A percentile compares a stretch with the other conserved stretches of the same genome.
Evolutionary conservation across 108 stramenopile species (phyloP).

Genomic region (Schizochytrium sp.): DNA sequence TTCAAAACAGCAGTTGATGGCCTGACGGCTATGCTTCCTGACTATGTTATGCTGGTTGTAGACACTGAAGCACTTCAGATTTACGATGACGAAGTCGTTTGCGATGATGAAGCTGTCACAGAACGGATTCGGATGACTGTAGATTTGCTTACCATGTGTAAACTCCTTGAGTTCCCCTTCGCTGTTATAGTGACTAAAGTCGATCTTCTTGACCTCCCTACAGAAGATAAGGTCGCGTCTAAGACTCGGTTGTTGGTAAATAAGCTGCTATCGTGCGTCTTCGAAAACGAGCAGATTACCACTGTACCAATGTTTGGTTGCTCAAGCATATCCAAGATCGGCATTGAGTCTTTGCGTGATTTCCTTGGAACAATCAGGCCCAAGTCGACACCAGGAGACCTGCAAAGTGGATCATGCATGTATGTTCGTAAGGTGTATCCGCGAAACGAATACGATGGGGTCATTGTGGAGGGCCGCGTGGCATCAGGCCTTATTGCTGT

Average conservation of each 20-base stretch:
- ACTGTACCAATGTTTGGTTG: not conserved
- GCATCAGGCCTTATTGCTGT: not conserved
- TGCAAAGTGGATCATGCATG: not conserved
- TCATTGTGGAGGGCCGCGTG: not conserved
- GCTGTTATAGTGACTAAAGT: constrained; percentile 68
- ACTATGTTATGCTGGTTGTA: constrained; percentile 67
- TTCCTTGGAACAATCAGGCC: not conserved
- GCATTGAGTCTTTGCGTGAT: not conserved
- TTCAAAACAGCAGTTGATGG: constrained; percentile 74
- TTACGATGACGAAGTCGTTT: constrained; percentile 40
- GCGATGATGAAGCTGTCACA: not conserved
- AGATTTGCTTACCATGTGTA: constrained; percentile 64
- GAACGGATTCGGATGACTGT: constrained; percentile 50
- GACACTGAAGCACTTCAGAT: constrained; percentile 65
- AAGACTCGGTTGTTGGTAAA: not conserved
- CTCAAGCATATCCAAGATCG: not conserved
- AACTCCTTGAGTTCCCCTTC: constrained; percentile 63
- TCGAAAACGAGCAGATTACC: not conserved
- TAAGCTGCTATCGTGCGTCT: not conserved
- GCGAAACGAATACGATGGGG: not conserved
- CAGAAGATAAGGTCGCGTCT: not conserved
- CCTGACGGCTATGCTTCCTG: constrained; percentile 67
- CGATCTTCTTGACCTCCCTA: constrained; percentile 31
- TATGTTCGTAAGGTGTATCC: not conserved
- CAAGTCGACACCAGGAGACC: not conserved